Evolutionary conservation across 805 yeast genomes (phyloP).

Genomic region (Jamesozyma piceae): DNA sequence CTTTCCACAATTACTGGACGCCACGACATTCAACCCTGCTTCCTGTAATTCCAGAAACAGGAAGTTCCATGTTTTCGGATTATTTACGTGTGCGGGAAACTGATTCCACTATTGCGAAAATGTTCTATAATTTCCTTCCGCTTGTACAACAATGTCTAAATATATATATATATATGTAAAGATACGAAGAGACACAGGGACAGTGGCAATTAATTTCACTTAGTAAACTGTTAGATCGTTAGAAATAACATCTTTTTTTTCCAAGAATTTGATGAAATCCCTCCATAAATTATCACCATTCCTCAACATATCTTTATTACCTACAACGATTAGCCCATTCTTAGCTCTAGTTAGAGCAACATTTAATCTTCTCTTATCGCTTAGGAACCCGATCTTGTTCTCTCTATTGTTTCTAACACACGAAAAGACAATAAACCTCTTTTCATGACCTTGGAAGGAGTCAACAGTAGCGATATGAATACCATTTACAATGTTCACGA

Average conservation of each 20-base stretch:
- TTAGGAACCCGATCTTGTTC: slow-evolving; percentile 52
- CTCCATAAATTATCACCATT: slow-evolving; percentile 42
- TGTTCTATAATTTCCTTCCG: too few relatives aligned
- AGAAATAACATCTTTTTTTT: slow-evolving; percentile 28
- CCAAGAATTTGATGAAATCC: slow-evolving; percentile 37
- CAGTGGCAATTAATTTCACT: too few relatives aligned
- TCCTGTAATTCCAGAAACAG: too few relatives aligned
- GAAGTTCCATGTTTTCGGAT: too few relatives aligned
- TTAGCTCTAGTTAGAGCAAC: slow-evolving; percentile 68
- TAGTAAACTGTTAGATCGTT: slow-evolving; percentile 16
- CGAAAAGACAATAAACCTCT: slow-evolving; percentile 67
- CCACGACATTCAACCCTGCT: too few relatives aligned
- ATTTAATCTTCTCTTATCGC: slow-evolving; percentile 53
- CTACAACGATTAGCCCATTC: slow-evolving; percentile 50
- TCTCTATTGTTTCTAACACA: slow-evolving; percentile 60
- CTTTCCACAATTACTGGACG: too few relatives aligned
- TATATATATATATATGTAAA: too few relatives aligned
- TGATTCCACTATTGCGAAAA: too few relatives aligned
- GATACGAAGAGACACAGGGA: too few relatives aligned
- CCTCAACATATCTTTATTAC: slow-evolving; percentile 45
- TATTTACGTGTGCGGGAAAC: too few relatives aligned
- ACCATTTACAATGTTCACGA: slow-evolving; percentile 33
- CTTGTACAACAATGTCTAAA: too few relatives aligned
- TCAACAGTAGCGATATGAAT: slow-evolving; percentile 57
- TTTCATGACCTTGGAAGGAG: slow-evolving; percentile 88